Percentiles rank a stretch among this genome's conserved stretches.
phyloP scores from a whole-genome alignment of 352 stramenopile species.

The Bremia lactucae region DNA sequence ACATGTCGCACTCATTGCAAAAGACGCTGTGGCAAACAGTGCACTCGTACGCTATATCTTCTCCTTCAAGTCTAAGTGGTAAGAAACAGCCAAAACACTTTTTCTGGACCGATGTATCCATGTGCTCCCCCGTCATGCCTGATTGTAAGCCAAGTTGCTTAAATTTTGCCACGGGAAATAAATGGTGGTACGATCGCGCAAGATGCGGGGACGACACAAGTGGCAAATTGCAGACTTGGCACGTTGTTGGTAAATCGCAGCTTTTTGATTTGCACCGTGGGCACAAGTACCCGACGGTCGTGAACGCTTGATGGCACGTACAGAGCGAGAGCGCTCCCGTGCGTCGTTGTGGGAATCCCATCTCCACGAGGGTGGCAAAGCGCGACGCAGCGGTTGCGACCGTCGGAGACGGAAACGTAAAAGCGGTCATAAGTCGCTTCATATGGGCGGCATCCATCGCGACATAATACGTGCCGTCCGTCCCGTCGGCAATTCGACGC shows the following conservation, averaged over 20 bases:
- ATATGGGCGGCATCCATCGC: slow-evolving; percentile 90
- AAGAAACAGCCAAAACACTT: slow-evolving; percentile 81
- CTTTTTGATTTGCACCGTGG: slow-evolving; percentile 90
- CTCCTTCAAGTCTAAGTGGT: slow-evolving; percentile 32
- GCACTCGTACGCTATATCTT: slow-evolving; percentile 72
- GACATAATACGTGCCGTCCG: slow-evolving; percentile 89
- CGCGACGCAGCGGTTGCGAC: slow-evolving; percentile 51
- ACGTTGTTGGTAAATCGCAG: slow-evolving; percentile 92
- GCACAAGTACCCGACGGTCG: slow-evolving; percentile 88
- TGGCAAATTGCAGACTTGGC: slow-evolving; percentile 93
- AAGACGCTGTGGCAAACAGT: slow-evolving; percentile 87
- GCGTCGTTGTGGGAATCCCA: slow-evolving; percentile 73
- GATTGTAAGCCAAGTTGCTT: slow-evolving; percentile 47
- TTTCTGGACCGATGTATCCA: too few relatives aligned
- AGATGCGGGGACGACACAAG: slow-evolving; percentile 96
- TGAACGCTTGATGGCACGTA: slow-evolving; percentile 80
- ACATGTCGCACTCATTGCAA: slow-evolving; percentile 95
- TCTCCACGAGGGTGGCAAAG: slow-evolving; percentile 75
- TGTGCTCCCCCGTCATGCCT: slow-evolving; percentile 8
- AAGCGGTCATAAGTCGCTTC: slow-evolving; percentile 86
- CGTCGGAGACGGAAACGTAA: slow-evolving; percentile 89
- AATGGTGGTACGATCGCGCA: slow-evolving; percentile 95
- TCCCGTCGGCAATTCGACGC: slow-evolving; percentile 83
- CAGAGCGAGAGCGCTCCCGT: slow-evolving; percentile 72
- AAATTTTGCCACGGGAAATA: slow-evolving; percentile 95